Percentiles rank a stretch among this genome's conserved stretches.
Conservation (phyloP, 2,329 filamentous ascomycete species). For the Xylariaceae sp. region DNA sequence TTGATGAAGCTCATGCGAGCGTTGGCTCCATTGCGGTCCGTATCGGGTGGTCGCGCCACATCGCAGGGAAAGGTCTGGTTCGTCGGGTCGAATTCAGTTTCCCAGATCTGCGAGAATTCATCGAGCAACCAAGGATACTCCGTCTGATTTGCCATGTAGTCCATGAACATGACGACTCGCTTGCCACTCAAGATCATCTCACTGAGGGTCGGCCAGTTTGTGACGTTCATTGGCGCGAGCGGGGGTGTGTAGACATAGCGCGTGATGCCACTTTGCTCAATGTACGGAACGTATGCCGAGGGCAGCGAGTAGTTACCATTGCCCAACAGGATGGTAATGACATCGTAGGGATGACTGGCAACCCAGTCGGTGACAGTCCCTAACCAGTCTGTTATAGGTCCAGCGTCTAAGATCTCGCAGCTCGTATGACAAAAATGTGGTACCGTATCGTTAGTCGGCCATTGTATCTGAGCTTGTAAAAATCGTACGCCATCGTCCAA, state of each 20-base stretch:
- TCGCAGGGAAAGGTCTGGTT: slow-evolving; percentile 70
- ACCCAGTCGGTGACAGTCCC: slow-evolving; percentile 71
- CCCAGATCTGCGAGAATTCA: slow-evolving; percentile 86
- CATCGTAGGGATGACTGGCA: slow-evolving; percentile 73
- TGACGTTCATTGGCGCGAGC: slow-evolving; percentile 65
- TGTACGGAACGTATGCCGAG: slow-evolving; percentile 63
- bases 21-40: slow-evolving; percentile 51
- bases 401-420: slow-evolving; percentile 78
- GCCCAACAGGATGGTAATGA: slow-evolving; percentile 81
- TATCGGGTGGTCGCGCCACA: slow-evolving; percentile 70
- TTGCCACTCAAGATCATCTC: slow-evolving; percentile 70
- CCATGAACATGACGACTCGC: slow-evolving; percentile 77
- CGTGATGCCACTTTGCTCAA: slow-evolving; percentile 69
- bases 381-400: slow-evolving; percentile 74
- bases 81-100: slow-evolving; percentile 78
- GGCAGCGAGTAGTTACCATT: slow-evolving; percentile 73
- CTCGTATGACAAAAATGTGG: slow-evolving; percentile 82
- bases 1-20: slow-evolving; percentile 78
- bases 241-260: slow-evolving; percentile 73
- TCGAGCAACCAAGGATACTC: slow-evolving; percentile 81
- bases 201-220: slow-evolving; percentile 81
- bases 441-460: slow-evolving; percentile 45
- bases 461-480: slow-evolving; percentile 63
- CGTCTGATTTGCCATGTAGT: slow-evolving; percentile 79
- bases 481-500: slow-evolving; percentile 73